These are phyloP conservation scores for Incumbomyces delicatus DNA, from an alignment of 2,329 filamentous ascomycete species.

Conservation along the genomic window DNA sequence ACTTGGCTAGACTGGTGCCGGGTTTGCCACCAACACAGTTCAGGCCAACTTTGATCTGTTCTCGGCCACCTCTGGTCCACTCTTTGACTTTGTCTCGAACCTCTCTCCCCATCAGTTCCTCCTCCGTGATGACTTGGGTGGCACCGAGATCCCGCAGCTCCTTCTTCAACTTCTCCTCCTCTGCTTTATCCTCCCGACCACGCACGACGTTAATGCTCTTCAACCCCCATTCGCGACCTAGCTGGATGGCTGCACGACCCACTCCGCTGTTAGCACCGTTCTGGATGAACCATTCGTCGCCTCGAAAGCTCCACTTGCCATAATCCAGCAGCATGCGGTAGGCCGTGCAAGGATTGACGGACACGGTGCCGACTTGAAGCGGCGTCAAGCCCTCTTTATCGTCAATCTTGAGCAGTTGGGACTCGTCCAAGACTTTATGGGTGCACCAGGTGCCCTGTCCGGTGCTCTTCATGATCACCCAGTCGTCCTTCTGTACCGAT, in stretches of 20 bases:
- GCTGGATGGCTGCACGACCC: constrained; percentile 80
- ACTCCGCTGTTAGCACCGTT: constrained; percentile 95
- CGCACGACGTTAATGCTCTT: constrained; percentile 85
- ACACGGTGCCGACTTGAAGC: constrained; percentile 75
- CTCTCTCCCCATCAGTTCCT: constrained; percentile 39
- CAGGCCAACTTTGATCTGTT: constrained; percentile 65
- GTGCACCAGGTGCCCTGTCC: constrained; percentile 93
- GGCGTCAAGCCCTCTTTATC: constrained; percentile 61
- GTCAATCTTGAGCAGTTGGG: constrained; percentile 57
- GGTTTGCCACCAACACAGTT: constrained; percentile 92
- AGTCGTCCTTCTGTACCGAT: constrained; percentile 66
- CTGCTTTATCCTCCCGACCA: constrained; percentile 53
- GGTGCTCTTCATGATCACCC: constrained; percentile 78
- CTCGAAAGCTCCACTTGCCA: constrained; percentile 43
- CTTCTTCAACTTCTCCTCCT: constrained; percentile 48
- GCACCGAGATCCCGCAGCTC: constrained; percentile 55
- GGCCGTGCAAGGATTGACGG: constrained; percentile 87
- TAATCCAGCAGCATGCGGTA: constrained; percentile 89
- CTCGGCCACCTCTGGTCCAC: constrained; percentile 63
- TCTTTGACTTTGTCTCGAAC: constrained; percentile 46
- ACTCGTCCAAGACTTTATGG: constrained; percentile 60
- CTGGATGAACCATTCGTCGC: constrained; percentile 92
- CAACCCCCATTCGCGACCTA: constrained; percentile 75
- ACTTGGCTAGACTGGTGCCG: constrained; percentile 67
- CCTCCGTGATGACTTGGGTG: constrained; percentile 53